phyloP scores from a whole-genome alignment of 495 filamentous ascomycete genomes.

The Lasiosphaeria hispida region DNA sequence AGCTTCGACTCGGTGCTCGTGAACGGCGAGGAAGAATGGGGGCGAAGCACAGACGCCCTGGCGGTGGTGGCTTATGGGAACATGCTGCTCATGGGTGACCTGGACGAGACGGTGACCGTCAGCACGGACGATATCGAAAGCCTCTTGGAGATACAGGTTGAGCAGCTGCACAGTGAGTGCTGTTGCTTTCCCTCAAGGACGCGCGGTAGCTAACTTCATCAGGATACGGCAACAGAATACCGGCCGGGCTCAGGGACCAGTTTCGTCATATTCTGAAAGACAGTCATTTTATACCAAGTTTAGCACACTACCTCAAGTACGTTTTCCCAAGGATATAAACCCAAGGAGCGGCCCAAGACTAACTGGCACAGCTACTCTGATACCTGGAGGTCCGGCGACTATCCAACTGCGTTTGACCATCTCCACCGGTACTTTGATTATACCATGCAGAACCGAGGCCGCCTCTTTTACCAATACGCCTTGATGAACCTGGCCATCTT shows the following conservation, averaged over 20 bases:
- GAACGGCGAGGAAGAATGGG: constrained; percentile 46
- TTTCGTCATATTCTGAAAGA: constrained; percentile 65
- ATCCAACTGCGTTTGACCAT: constrained; percentile 82
- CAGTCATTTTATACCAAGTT: constrained; percentile 63
- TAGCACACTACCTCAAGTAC: constrained; percentile 75
- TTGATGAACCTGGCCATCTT: constrained; percentile 90
- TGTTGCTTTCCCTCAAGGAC: background rate
- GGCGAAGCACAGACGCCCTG: constrained; percentile 37
- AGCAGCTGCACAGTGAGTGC: constrained; percentile 74
- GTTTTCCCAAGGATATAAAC: constrained; percentile 20
- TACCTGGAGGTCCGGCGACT: constrained; percentile 88
- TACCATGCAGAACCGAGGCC: constrained; percentile 83
- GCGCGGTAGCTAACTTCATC: background rate
- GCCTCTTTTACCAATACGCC: constrained; percentile 90
- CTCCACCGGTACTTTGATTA: constrained; percentile 97
- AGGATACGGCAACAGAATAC: constrained; percentile 62
- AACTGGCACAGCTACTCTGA: constrained; percentile 67
- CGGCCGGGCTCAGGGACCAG: constrained; percentile 61
- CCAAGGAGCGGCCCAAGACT: constrained; percentile 18
- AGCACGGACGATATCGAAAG: constrained; percentile 83
- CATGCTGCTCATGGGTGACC: constrained; percentile 49
- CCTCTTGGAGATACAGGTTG: constrained; percentile 82
- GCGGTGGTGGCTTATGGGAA: constrained; percentile 62
- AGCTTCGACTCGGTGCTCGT: constrained; percentile 67
- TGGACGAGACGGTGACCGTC: constrained; percentile 41